These are phyloP conservation scores for Pneumocystis murina DNA, from an alignment of 1,139 yeast species.

Conservation along the genomic window DNA sequence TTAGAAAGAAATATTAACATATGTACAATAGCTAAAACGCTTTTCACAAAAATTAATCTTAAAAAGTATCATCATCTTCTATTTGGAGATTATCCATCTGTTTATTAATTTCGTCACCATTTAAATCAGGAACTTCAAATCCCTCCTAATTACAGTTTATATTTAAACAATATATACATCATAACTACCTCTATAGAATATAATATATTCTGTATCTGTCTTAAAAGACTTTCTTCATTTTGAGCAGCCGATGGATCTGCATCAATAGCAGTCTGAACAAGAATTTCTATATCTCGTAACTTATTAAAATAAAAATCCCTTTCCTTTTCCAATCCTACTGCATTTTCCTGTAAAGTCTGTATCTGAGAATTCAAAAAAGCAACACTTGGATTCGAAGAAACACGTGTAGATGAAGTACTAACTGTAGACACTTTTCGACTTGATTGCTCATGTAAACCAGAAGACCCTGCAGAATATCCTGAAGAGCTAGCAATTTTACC, in stretches of 20 bases:
- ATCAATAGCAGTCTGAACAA: slow-evolving; percentile 51
- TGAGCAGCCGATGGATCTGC: slow-evolving; percentile 28
- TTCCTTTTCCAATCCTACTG: slow-evolving; percentile 37
- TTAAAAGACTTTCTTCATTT: slow-evolving; percentile 31
- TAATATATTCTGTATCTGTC: slow-evolving; percentile 56
- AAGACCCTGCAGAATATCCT: slow-evolving; percentile 6
- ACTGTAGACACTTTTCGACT: slow-evolving; percentile 4
- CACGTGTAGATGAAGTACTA: slow-evolving; percentile 4
- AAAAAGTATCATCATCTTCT: slow-evolving; percentile 23
- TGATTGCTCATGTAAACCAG: neutral
- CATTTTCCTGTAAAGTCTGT: slow-evolving; percentile 17
- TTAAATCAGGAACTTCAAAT: slow-evolving; percentile 25
- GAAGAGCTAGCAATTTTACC: slow-evolving; percentile 5
- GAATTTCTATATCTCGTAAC: slow-evolving; percentile 71
- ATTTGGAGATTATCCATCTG: neutral
- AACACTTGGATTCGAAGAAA: slow-evolving; percentile 5
- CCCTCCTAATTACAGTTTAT: slow-evolving; percentile 12
- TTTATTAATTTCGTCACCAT: slow-evolving; percentile 15
- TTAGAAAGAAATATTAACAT: neutral
- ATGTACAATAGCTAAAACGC: neutral
- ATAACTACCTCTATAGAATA: slow-evolving; percentile 75
- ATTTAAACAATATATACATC: neutral
- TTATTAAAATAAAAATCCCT: slow-evolving; percentile 83
- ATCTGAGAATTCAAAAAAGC: slow-evolving; percentile 15
- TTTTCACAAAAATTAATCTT: slow-evolving; percentile 1